Percentiles rank a stretch among this genome's conserved stretches.
Conservation (phyloP, 768 basidiomycete species). For the Chiua virens region DNA sequence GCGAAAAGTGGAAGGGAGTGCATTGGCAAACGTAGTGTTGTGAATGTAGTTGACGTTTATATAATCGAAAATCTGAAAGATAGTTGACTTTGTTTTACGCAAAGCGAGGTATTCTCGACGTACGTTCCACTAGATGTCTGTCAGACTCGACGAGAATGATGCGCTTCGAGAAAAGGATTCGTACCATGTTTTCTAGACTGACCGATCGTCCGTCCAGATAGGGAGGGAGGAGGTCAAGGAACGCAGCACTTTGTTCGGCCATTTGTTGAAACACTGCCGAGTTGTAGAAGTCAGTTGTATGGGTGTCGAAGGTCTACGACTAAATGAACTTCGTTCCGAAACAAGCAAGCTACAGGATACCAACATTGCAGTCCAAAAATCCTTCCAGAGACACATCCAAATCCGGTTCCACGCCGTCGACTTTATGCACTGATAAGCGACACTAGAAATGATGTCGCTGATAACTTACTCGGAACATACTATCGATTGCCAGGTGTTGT, state of each 20-base stretch:
- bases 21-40: conserved; percentile 50
- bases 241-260: conserved; percentile 42
- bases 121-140: conserved; percentile 45
- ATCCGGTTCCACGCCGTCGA: conserved; percentile 62
- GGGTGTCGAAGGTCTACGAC: conserved; percentile 45
- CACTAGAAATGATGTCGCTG: neutral
- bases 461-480: conserved; percentile 43
- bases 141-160: conserved; percentile 1
- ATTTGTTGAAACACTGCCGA: conserved; percentile 52
- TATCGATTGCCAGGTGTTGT: conserved; percentile 3
- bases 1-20: conserved; percentile 49
- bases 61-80: conserved; percentile 60
- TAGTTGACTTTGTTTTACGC: neutral
- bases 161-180: neutral
- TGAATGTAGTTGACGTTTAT: conserved; percentile 75
- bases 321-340: neutral
- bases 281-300: conserved; percentile 53
- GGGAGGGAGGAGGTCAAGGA: conserved; percentile 48
- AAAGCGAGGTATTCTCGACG: conserved; percentile 7
- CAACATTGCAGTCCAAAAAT: conserved; percentile 58
- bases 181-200: conserved; percentile 58
- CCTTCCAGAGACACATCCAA: conserved; percentile 67
- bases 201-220: conserved; percentile 56
- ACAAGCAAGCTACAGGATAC: conserved; percentile 6
- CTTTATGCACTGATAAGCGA: conserved; percentile 32